Base-by-base conservation (phyloP, 139 green algal species). In the Chlamydomonas incerta region DNA sequence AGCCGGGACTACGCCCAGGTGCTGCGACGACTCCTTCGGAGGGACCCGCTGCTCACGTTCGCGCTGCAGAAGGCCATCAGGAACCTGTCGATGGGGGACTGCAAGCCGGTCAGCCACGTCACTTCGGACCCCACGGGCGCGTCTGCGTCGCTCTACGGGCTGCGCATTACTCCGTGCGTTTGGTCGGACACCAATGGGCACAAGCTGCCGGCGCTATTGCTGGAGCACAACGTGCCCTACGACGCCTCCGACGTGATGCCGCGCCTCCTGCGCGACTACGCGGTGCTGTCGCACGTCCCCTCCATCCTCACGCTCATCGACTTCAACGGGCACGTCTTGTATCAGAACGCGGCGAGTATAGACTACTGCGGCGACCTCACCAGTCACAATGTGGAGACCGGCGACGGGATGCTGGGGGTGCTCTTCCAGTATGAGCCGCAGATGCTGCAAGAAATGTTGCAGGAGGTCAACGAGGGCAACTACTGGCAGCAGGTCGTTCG, bases 281-380 rank as follows among this genome's bases (percentile, higher is more conserved):
- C 89, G 20, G 62, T 88, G 13, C 86, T 92, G 18, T 90, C 85
- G 2, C 89, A 92, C 57, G 89, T 92, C 20, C 89, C 89, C 26
- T 86, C 89, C 75, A 92, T 92, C 37, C 86, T 92, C 52, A 92
- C 89, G 20, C 86, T 92, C 52, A 92, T 92, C 63, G 89, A 92
- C 86, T 92, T 90, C 77, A 81, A 81, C 58, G 82, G 87, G 50
- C 76, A 90, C 47, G 88, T 92, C 28, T 37, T 92, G 35, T 92
- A 92, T 57, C 89, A 92, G 89, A 92, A 92, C 55, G 89, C 89
- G 8, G 77, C 76, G 24, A 89, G 82, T 58, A 83, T 92, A 47
- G 82, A 87, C 28, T 92, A 92, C 86, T 90, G 89, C 63, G 89
- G 89, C 1, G 89, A 92, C 72, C 79, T 92, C 65, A 92, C 77